Base-by-base conservation (phyloP, 139 green algal species). In the Chara braunii region DNA sequence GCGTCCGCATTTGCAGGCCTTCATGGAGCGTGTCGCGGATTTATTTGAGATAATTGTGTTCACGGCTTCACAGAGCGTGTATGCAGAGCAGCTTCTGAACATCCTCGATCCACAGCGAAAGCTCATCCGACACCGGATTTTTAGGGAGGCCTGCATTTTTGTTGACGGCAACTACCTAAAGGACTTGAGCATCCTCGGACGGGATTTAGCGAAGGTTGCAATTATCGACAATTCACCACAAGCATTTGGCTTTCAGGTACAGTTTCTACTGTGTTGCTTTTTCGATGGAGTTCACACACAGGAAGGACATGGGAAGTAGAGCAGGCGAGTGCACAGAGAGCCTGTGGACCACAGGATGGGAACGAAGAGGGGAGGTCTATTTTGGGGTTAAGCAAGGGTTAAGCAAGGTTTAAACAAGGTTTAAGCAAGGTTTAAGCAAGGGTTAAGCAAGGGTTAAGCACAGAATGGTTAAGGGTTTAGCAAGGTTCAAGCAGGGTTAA, bases 221-320 rank as follows among this genome's bases (percentile, higher is more conserved):
- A 96, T 96, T 35, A 76, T 96, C 0, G 90, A 96, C 80, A 95
- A 95, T 83, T 88, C 78, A 2, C 87, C 86, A n/a, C 40, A 48
- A 18, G 40, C 40, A 18, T 48, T 48, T 48, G 40, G 40, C 40
- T 48, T 48, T 18, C 81, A 90, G 57, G 84, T 48, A 48, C 40
- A 18, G 40, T 18, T 18, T 18, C 18, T n/a, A n/a, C n/a, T n/a
- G n/a, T n/a, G n/a, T n/a, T n/a, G n/a, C n/a, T n/a, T n/a, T n/a
- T n/a, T n/a, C n/a, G n/a, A n/a, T n/a, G n/a, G n/a, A n/a, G n/a
- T n/a, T n/a, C n/a, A n/a, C n/a, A n/a, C n/a, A n/a, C n/a, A n/a
- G n/a, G n/a, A n/a, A n/a, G n/a, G n/a, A n/a, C n/a, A n/a, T n/a
- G n/a, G n/a, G n/a, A n/a, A n/a, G n/a, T n/a, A n/a, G n/a, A n/a